A percentile compares a stretch with the other conserved stretches of the same genome.
phyloP scores from a whole-genome alignment of 768 basidiomycete species.

The Neoboletus magnificus region DNA sequence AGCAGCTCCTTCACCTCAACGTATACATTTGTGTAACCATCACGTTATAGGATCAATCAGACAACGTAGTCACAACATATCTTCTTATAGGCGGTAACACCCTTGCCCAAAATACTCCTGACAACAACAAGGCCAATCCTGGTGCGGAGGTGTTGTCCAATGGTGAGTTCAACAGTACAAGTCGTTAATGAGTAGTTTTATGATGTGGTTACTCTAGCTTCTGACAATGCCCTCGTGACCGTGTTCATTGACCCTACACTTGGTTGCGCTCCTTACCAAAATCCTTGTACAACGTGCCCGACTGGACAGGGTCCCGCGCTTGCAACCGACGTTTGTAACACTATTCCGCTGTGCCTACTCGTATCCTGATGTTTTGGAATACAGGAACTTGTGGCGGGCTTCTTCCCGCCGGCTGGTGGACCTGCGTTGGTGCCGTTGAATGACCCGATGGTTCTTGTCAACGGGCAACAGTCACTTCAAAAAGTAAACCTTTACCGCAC shows the following conservation, averaged over 20 bases:
- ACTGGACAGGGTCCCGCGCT: slow-evolving; percentile 17
- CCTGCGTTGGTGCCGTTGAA: slow-evolving; percentile 26
- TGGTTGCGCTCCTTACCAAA: slow-evolving; percentile 24
- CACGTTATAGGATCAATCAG: slow-evolving; percentile 25
- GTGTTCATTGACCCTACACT: slow-evolving; percentile 26
- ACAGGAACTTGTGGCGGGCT: slow-evolving; percentile 24
- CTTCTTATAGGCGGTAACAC: slow-evolving; percentile 23
- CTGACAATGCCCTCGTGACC: slow-evolving; percentile 26
- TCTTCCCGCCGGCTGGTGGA: slow-evolving; percentile 23
- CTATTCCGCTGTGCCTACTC: not conserved
- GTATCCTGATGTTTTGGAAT: not conserved
- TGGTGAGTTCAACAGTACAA: slow-evolving; percentile 6
- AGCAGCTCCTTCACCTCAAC: not conserved
- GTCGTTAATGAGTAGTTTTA: not conserved
- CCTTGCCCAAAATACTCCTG: slow-evolving; percentile 26
- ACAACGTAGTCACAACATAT: slow-evolving; percentile 28
- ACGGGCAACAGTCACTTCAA: slow-evolving; percentile 21
- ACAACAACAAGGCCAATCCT: slow-evolving; percentile 24
- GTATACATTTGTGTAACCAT: not conserved
- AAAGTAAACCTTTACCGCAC: slow-evolving; percentile 29
- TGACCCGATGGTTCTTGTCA: slow-evolving; percentile 26
- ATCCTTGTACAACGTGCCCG: slow-evolving; percentile 26
- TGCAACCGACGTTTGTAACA: slow-evolving; percentile 19
- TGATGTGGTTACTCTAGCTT: slow-evolving; percentile 12
- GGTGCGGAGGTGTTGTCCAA: slow-evolving; percentile 22